Evolutionary conservation across 2,329 filamentous ascomycete genomes (phyloP).

Genomic region (Diaporthe citriasiana): DNA sequence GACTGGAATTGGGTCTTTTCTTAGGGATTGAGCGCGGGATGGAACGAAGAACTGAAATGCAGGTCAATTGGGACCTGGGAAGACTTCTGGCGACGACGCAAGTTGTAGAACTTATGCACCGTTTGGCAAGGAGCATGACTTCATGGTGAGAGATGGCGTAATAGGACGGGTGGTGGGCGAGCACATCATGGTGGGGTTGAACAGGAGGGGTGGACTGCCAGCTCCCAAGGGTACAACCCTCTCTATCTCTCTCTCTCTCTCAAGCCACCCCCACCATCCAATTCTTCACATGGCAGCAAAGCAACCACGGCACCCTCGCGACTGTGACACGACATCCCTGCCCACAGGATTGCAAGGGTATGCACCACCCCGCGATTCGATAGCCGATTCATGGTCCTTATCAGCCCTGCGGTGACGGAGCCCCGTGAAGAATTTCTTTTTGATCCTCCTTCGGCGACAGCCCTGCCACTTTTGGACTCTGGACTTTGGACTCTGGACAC

Average conservation of each 20-base stretch:
- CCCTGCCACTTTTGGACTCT: conserved; percentile 11
- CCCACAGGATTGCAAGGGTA: conserved; percentile 5
- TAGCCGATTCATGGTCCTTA: conserved; percentile 38
- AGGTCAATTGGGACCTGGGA: conserved; percentile 9
- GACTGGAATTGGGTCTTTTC: conserved; percentile 29
- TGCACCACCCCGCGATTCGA: conserved; percentile 41
- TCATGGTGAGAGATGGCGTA: conserved; percentile 24
- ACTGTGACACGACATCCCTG: conserved; percentile 35
- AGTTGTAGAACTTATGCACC: not conserved
- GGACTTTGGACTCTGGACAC: conserved; percentile 22
- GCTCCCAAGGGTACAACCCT: conserved; percentile 1
- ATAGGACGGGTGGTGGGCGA: conserved; percentile 22
- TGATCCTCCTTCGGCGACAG: conserved; percentile 32
- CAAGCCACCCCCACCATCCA: too few relatives aligned
- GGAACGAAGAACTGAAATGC: not conserved
- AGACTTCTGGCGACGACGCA: not conserved
- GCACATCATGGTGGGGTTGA: conserved; percentile 28
- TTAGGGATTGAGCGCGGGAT: not conserved
- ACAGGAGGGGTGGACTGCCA: not conserved
- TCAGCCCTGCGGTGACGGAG: conserved; percentile 31
- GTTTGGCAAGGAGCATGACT: conserved; percentile 28
- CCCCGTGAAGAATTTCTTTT: conserved; percentile 41
- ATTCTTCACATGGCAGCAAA: conserved; percentile 15
- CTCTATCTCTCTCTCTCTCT: too few relatives aligned
- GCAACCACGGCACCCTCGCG: not conserved